These are phyloP conservation scores for Cladosporium austrohemisphaericum DNA, from an alignment of 2,329 filamentous ascomycete species.

Conservation along the genomic window DNA sequence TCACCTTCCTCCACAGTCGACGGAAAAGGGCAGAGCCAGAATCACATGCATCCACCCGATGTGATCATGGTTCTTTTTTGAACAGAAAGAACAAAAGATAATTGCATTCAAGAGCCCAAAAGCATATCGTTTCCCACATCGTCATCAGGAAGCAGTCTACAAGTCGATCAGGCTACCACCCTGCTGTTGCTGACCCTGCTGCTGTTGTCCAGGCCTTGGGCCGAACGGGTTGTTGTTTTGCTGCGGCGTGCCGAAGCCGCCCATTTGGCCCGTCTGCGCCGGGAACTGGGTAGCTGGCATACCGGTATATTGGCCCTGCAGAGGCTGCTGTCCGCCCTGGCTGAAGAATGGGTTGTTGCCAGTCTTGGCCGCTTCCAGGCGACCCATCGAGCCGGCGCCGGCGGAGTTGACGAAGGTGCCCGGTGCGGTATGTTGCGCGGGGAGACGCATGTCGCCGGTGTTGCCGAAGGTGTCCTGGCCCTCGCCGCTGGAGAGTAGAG, in stretches of 20 bases:
- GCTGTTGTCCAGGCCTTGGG: conserved; percentile 44
- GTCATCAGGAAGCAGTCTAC: conserved; percentile 4
- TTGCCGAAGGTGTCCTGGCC: conserved; percentile 98
- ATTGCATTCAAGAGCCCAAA: not conserved
- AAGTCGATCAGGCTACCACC: conserved; percentile 61
- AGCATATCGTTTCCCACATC: no score
- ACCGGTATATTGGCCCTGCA: conserved; percentile 18
- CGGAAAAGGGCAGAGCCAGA: no score
- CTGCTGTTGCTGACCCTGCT: conserved; percentile 20
- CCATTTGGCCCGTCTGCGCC: conserved; percentile 51
- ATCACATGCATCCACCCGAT: no score
- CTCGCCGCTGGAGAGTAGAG: conserved; percentile 79
- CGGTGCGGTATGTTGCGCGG: conserved; percentile 91
- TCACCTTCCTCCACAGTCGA: not conserved
- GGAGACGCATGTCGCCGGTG: conserved; percentile 91
- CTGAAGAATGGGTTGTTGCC: conserved; percentile 93
- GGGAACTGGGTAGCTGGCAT: conserved; percentile 41
- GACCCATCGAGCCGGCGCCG: conserved; percentile 66
- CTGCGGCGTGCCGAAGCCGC: conserved; percentile 21
- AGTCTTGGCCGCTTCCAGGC: conserved; percentile 63
- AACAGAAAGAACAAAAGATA: not conserved
- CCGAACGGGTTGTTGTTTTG: conserved; percentile 54
- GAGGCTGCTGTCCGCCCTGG: conserved; percentile 38
- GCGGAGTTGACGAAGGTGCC: conserved; percentile 96
- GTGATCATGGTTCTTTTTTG: no score